Conservation (phyloP, 768 basidiomycete species). For the Leucocoprinus leucothites region DNA sequence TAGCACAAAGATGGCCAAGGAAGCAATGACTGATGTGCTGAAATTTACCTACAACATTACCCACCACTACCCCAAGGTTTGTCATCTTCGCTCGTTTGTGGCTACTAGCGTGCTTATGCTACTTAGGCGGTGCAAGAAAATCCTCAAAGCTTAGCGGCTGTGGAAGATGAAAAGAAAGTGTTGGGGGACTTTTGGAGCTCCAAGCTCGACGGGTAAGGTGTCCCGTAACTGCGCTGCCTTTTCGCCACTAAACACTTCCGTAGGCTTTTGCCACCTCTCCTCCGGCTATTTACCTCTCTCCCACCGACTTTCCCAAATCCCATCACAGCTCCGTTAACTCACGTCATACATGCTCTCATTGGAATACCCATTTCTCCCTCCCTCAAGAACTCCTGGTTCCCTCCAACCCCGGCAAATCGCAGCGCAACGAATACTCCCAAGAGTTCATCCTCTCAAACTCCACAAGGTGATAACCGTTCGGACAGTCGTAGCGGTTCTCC, state of each 20-base stretch:
- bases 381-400: constrained; percentile 64
- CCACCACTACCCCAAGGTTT: constrained; percentile 76
- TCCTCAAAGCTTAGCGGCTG: constrained; percentile 31
- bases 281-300: constrained; percentile 67
- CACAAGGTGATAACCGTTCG: constrained; percentile 28
- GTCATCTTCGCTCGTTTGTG: constrained; percentile 9
- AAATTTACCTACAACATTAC: constrained; percentile 85
- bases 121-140: constrained; percentile 40
- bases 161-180: constrained; percentile 39
- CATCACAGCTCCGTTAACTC: constrained; percentile 70
- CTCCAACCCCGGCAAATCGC: constrained; percentile 32
- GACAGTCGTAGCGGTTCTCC: constrained; percentile 41
- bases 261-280: constrained; percentile 69
- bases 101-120: constrained; percentile 5
- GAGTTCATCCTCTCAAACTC: constrained; percentile 28
- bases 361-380: constrained; percentile 64
- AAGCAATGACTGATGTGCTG: constrained; percentile 79
- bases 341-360: constrained; percentile 80
- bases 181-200: constrained; percentile 77
- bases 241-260: not conserved
- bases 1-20: constrained; percentile 53
- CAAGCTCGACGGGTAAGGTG: constrained; percentile 64
- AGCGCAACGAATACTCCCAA: constrained; percentile 35
- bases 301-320: constrained; percentile 62
- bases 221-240: not conserved